Conservation (phyloP, 2,329 filamentous ascomycete species). For the Massarina eburnea region DNA sequence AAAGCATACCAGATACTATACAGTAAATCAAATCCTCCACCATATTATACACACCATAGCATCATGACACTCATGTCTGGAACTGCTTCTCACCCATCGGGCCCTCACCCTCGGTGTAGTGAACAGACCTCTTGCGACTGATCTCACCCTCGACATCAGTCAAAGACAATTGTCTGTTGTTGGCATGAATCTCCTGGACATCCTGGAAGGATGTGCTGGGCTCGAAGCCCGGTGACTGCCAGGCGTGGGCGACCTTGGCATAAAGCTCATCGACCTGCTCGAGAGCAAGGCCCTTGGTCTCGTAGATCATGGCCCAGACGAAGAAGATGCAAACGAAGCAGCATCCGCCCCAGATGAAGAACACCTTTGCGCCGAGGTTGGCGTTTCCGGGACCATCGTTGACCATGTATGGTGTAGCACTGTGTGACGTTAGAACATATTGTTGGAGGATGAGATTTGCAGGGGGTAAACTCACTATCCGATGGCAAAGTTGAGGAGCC, state of each 20-base stretch:
- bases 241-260: conserved; percentile 69
- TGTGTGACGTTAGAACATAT: conserved; percentile 5
- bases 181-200: conserved; percentile 29
- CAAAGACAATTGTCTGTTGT: conserved; percentile 34
- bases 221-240: conserved; percentile 69
- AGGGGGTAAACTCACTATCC: conserved; percentile 24
- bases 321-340: conserved; percentile 62
- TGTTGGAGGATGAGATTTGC: neutral
- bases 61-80: neutral
- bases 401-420: conserved; percentile 73
- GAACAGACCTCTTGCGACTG: conserved; percentile 36
- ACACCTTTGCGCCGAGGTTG: conserved; percentile 61
- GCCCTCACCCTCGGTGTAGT: conserved; percentile 24
- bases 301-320: conserved; percentile 74
- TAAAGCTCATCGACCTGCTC: conserved; percentile 82
- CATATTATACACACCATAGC: neutral
- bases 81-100: conserved; percentile 5
- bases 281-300: conserved; percentile 75
- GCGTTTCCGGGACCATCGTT: conserved; percentile 57
- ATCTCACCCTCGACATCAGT: conserved; percentile 35
- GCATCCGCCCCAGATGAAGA: conserved; percentile 59
- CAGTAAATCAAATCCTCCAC: neutral
- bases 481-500: conserved; percentile 56
- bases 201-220: conserved; percentile 51
- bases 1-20: neutral